Base-by-base conservation (phyloP, 805 yeast genomes). In the Monosporozyma siamensis region DNA sequence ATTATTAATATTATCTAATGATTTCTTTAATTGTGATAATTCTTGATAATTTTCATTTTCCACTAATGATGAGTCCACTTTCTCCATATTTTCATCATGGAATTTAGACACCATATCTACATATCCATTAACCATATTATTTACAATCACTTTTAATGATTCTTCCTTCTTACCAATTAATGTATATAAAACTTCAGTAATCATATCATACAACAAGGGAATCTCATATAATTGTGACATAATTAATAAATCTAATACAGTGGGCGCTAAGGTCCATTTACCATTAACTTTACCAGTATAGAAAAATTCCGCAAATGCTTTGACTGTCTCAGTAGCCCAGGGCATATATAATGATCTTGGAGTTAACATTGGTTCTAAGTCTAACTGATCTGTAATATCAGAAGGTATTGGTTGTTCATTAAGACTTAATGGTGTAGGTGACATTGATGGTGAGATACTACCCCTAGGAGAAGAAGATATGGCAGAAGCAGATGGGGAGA, bases 201-300 rank as follows among this genome's bases (percentile, higher is more conserved):
- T 74, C 53, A 82, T 66, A 52, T 81, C 87, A 56, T 80, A 80
- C 22, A 84, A 64, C 40, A 83, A 62, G 2, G 90, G 89, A 20
- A 83, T 69, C 46, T 80, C 80, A 54, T 78, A 82, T 46, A 75
- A 69, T 50, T 80, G 79, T 2, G 89, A 71, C 53, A 80, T 68
- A 26, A 78, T 58, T 49, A 82, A 65, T 38, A 78, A 69, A 49
- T 82, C 87, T 31, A 82, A 66, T 0, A 82, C 74, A 0, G 83
- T 78, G 0, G 92, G 90, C 1, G 74, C 67, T 31, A 83, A 61
- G n/a, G 70, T 61, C 90, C 90, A 82, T 51, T 74, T 79, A 41
- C 80, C 76, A 21, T 86, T 86, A 18, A 84, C 75, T 58, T 82
- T 88, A 1, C 92, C 94, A 4, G 89, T 83, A 53, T 80, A 82